Base-by-base conservation (phyloP, 108 stramenopile species). In the Fragilariopsis cylindrus region DNA sequence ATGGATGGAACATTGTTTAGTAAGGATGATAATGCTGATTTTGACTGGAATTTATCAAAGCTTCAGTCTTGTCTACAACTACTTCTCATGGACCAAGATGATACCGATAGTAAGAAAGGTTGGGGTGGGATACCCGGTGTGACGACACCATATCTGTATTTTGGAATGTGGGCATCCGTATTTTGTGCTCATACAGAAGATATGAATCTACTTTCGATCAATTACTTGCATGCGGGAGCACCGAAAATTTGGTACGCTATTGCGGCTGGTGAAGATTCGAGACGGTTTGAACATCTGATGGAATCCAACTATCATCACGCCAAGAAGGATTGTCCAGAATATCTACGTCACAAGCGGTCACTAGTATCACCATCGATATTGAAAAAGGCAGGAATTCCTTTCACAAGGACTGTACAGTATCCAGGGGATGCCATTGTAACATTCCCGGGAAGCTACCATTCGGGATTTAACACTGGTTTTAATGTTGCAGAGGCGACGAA, bases 241-340 rank as follows among this genome's bases (percentile, higher is more conserved):
- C 98, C 98, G 42, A 99, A 99, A 76, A 89, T 91, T 74, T 99
- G 99, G 99, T 99, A 99, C 82, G 92, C 92, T 4, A 81, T 99
- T 41, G 85, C 91, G 13, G 88, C 88, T 8, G 82, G 82, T 45
- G 84, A 85, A 69, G 86, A 92, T 64, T 84, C 93, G 4, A 75
- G 79, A 60, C 88, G 97, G 19, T 95, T 98, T 67, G 98, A 90
- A 70, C 76, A 83, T 54, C 70, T 97, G 19, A 92, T 95, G 12
- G 81, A 79, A 44, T 84, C 82, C 4, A 86, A 85, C 60, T 98
- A 94, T 67, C 70, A 90, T 72, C 88, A 88, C 52, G 82, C 71
- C 7, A 81, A 77, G 43, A 79, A 62, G n/a, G 75, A 84, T 7
- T 99, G 99, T 75, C 58, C 70, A 3, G 91, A 99, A 62, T 98